Conservation (phyloP, 2,329 filamentous ascomycete species). For the Drechslerella coelobrocha region DNA sequence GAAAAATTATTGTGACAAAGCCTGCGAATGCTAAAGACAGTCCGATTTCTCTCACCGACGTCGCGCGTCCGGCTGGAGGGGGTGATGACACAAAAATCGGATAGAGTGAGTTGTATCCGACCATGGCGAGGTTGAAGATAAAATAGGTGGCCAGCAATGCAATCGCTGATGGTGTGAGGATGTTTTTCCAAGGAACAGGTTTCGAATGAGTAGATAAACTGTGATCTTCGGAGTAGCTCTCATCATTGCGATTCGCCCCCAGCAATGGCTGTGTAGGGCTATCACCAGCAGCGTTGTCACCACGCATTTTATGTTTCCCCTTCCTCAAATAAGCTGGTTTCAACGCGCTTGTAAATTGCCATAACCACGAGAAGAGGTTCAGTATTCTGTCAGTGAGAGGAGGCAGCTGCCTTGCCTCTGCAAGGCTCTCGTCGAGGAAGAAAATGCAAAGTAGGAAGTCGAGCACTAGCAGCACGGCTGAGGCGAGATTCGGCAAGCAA, state of each 20-base stretch:
- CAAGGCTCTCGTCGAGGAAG: slow-evolving; percentile 85
- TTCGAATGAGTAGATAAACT: slow-evolving; percentile 25
- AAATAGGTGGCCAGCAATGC: slow-evolving; percentile 84
- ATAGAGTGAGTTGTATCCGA: slow-evolving; percentile 93
- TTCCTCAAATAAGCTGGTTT: slow-evolving; percentile 23
- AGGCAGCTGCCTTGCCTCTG: slow-evolving; percentile 69
- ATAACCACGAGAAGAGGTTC: slow-evolving; percentile 71
- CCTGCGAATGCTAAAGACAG: slow-evolving; percentile 84
- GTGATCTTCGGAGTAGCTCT: slow-evolving; percentile 17
- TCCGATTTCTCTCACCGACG: slow-evolving; percentile 82
- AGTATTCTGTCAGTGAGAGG: slow-evolving; percentile 67
- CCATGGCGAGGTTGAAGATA: slow-evolving; percentile 91
- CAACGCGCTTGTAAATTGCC: slow-evolving; percentile 65
- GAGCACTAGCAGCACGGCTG: slow-evolving; percentile 72
- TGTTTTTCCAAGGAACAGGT: slow-evolving; percentile 38
- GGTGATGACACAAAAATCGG: slow-evolving; percentile 85
- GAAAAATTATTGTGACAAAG: slow-evolving; percentile 84
- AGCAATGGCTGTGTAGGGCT: slow-evolving; percentile 21
- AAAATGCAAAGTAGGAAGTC: slow-evolving; percentile 77
- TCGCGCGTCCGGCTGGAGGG: slow-evolving; percentile 75
- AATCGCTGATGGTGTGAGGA: slow-evolving; percentile 81
- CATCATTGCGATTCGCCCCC: slow-evolving; percentile 1
- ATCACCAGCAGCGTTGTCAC: not conserved
- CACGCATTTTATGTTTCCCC: slow-evolving; percentile 9
- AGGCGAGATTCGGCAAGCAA: slow-evolving; percentile 80